Evolutionary conservation across 2,329 filamentous ascomycete species (phyloP).

Genomic region (Fusarium neocosmosporiellum): DNA sequence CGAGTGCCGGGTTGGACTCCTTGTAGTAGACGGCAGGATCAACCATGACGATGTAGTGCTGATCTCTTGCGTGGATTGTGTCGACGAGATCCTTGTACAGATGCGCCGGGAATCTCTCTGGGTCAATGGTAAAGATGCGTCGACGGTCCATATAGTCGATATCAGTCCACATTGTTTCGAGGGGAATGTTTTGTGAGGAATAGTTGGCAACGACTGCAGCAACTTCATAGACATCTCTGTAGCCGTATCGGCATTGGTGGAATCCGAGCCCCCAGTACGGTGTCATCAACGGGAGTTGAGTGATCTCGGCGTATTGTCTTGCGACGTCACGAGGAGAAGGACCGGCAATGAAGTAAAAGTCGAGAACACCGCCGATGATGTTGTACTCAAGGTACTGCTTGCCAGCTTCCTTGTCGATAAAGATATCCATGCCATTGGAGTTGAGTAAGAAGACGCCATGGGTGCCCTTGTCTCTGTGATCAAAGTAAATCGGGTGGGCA

Average conservation of each 20-base stretch:
- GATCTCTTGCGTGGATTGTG: slow-evolving; percentile 73
- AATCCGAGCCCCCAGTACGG: slow-evolving; percentile 73
- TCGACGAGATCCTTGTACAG: slow-evolving; percentile 74
- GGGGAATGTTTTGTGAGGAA: slow-evolving; percentile 70
- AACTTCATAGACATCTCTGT: slow-evolving; percentile 71
- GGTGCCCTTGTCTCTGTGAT: slow-evolving; percentile 70
- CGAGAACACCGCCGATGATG: slow-evolving; percentile 79
- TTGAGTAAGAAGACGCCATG: slow-evolving; percentile 78
- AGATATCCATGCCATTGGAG: slow-evolving; percentile 82
- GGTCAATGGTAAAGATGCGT: slow-evolving; percentile 69
- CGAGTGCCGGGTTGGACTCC: slow-evolving; percentile 48
- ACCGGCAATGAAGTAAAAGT: slow-evolving; percentile 75
- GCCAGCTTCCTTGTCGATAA: slow-evolving; percentile 69
- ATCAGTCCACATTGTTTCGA: slow-evolving; percentile 66
- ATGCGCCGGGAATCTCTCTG: slow-evolving; percentile 69
- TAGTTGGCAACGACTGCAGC: slow-evolving; percentile 77
- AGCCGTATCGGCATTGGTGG: slow-evolving; percentile 74
- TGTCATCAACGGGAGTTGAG: slow-evolving; percentile 68
- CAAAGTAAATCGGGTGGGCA: slow-evolving; percentile 80
- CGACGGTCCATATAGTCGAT: slow-evolving; percentile 53
- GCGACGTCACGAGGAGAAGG: slow-evolving; percentile 68
- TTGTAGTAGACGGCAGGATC: slow-evolving; percentile 74
- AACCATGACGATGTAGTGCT: slow-evolving; percentile 82
- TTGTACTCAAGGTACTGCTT: slow-evolving; percentile 84
- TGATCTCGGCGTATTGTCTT: slow-evolving; percentile 68